These are phyloP conservation scores for Saccharomycopsis amapae DNA, from an alignment of 805 yeast genomes.

Conservation along the genomic window DNA sequence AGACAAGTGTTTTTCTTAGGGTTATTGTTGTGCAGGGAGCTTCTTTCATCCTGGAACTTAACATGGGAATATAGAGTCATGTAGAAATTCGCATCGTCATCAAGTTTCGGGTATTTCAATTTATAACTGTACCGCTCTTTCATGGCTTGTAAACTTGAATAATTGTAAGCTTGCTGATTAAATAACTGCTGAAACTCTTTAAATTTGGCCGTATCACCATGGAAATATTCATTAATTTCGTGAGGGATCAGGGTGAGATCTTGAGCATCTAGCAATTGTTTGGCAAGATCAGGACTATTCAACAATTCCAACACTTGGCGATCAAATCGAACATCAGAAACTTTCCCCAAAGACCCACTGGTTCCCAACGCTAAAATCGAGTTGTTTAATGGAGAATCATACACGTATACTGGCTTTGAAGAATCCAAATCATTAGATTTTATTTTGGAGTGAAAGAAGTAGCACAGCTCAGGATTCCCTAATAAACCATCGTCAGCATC, in stretches of 20 bases:
- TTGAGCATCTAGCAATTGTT: too few species aligned
- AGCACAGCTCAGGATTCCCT: too few species aligned
- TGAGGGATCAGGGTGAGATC: too few species aligned
- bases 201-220: neutral
- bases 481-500: too few species aligned
- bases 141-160: neutral
- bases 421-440: too few species aligned
- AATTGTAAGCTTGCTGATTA: neutral
- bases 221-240: constrained; percentile 2
- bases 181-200: constrained; percentile 1
- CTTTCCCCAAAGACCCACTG: neutral
- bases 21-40: neutral
- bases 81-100: constrained; percentile 6
- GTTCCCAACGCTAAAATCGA: constrained; percentile 3
- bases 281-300: too few species aligned
- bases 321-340: too few species aligned
- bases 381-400: too few species aligned
- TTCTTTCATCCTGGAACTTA: neutral
- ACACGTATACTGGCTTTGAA: too few species aligned
- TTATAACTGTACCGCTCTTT: neutral
- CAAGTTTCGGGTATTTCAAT: too few species aligned
- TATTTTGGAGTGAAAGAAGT: too few species aligned
- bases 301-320: too few species aligned
- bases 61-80: constrained; percentile 4
- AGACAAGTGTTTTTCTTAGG: neutral